Conservation (phyloP, 768 basidiomycete genomes). For the Auriscalpium orientale region DNA sequence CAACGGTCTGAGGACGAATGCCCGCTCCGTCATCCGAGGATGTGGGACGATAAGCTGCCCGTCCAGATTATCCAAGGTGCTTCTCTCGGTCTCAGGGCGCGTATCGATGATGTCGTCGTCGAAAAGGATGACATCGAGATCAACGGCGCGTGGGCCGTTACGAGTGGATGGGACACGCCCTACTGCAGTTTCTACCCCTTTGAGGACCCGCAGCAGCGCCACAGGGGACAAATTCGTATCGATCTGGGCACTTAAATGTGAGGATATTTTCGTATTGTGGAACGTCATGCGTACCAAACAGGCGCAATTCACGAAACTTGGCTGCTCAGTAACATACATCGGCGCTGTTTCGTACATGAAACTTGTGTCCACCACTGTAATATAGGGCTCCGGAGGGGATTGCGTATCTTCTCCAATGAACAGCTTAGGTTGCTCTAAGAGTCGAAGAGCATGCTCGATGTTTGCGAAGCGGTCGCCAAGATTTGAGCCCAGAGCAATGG, state of each 20-base stretch:
- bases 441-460: constrained; percentile 67
- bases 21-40: constrained; percentile 70
- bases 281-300: constrained; percentile 56
- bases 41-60: constrained; percentile 83
- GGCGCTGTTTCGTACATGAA: constrained; percentile 90
- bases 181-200: constrained; percentile 62
- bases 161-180: constrained; percentile 74
- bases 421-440: constrained; percentile 46
- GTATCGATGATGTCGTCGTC: constrained; percentile 55
- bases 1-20: constrained; percentile 87
- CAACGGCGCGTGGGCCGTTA: constrained; percentile 85
- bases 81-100: constrained; percentile 31
- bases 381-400: constrained; percentile 13
- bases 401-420: constrained; percentile 17
- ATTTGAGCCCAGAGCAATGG: constrained; percentile 85
- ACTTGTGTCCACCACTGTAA: constrained; percentile 64
- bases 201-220: constrained; percentile 54
- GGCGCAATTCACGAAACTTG: constrained; percentile 84
- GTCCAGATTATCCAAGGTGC: constrained; percentile 42
- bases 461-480: constrained; percentile 81
- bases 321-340: constrained; percentile 94
- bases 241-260: constrained; percentile 39
- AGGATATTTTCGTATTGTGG: too few relatives aligned
- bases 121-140: constrained; percentile 83
- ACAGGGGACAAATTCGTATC: constrained; percentile 62